Evolutionary conservation across 2,329 filamentous ascomycete species (phyloP), one percentile per base, ranked within the genome.

Genomic region (Colletotrichum spinosum): DNA sequence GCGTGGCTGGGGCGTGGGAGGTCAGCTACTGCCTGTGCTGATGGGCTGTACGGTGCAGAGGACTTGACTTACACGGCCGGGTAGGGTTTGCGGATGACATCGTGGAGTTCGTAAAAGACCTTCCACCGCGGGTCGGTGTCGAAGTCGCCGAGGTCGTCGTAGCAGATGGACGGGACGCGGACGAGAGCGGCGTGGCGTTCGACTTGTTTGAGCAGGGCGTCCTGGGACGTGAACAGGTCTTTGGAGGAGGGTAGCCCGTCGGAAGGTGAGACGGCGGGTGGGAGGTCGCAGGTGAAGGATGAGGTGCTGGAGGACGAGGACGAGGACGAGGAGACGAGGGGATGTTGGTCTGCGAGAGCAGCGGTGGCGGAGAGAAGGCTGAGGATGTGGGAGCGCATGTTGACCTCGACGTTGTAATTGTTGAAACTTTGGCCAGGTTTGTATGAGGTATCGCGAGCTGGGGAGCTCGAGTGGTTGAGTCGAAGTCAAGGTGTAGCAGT

Each of bases 101-200:
- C 70, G 55, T 85, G 80, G 8, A 88, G 77, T 8, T 81, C 75
- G 51, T 83, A 81, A 69, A 87, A 86, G 0, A 84, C 79, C 39
- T 83, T 76, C 85, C 85, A 88, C 56, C 86, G 78, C 57, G 79
- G 73, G 69, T 89, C 86, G 44, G 83, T 74, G n/a, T 82, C 83
- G 25, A 87, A 80, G 3, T 78, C 74, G 4, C 85, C 85, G 53
- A 86, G 80, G 62, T 88, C 84, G 63, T 89, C 86, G 67, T 83
- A 88, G 49, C 81, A 86, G 46, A 88, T 76, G 0, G 85, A 83
- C 1, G 83, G 81, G 46, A 89, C 81, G 60, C 81, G 79, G 11
- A 88, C 86, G 5, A 89, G 81, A 7, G 81, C 81, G 17, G 85
- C 84, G 61, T 87, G 82, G 2, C 85, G 80, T 46, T 77, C 69